Evolutionary conservation across 768 basidiomycete species (phyloP), one percentile per base, ranked within the genome.

Genomic region (Amanita pallidorosea): DNA sequence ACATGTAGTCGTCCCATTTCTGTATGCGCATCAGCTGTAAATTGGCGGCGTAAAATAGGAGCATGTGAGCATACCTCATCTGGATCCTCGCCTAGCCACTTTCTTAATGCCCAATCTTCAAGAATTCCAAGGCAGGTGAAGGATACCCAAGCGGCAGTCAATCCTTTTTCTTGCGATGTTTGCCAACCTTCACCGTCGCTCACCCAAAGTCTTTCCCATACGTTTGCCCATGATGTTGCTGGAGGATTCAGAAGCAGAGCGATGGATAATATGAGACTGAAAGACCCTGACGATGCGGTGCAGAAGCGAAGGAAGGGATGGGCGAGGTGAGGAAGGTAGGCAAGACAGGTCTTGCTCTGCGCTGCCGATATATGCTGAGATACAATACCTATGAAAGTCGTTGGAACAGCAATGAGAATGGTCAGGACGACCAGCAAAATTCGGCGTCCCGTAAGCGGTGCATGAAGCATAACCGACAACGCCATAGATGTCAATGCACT

Each of bases 161-260:
- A 65, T 1, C 76, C 81, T 51, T 77, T 75, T 64, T 85, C 83
- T 46, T 69, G 57, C 25, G 61, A 57, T 0, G 73, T 71, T 0
- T 79, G 81, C 83, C 83, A 85, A 11, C 61, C 64, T n/a, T 54
- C 52, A 31, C 69, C 70, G 35, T 74, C 66, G 5, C 46, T 47
- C n/a, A 77, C 53, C 76, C 79, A 87, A 2, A 81, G 63, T 11
- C 82, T 72, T 51, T 78, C 75, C 80, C 79, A 85, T 8, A 74
- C 69, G 56, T 83, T 71, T 3, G 74, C 74, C 83, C 81, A 85
- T 2, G 62, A 60, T 17, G 56, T 56, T 11, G 74, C 65, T 17
- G 67, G 61, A 0, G 74, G 70, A 15, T 67, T 62, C 18, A 75
- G 59, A 11, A 86, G 68, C 22, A 84, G 60, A 2, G 83, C 71